Base-by-base conservation (phyloP, 2,329 filamentous ascomycete genomes). In the Phyllosticta citriasiana region DNA sequence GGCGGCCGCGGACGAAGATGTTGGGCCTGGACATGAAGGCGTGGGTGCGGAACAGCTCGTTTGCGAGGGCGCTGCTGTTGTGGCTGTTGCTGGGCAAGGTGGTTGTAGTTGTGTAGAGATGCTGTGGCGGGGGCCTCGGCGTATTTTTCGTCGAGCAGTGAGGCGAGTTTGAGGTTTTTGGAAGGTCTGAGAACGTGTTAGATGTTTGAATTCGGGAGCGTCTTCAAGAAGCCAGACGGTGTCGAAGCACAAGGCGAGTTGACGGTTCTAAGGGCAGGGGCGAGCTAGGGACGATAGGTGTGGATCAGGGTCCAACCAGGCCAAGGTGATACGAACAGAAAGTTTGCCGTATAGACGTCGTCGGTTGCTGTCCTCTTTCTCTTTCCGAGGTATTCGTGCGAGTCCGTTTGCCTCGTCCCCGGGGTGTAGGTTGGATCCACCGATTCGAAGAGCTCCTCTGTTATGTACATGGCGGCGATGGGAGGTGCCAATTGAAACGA, bases 381-480 rank as follows among this genome's bases (percentile, higher is more conserved):
- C 47, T 61, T 61, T 26, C 59, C 59, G 8, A 61, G 40, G 19
- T 35, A 16, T 40, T 57, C 59, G 30, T 54, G 16, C 6, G 59
- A 27, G 22, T 40, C 53, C 47, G 26, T 47, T 8, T 40, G 53
- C 55, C 40, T 47, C 40, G n/a, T 47, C 6, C 16, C 40, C 3
- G 55, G 33, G 33, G 5, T 22, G 35, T 57, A 47, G 55, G 16
- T 47, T 33, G 25, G 33, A 26, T 57, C 59, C 40, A 47, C 47
- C 10, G 54, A 35, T 50, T 57, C 50, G 54, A 61, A 61, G 50
- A 61, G 55, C 30, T 61, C 59, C 54, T 61, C 59, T 10, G 59
- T 61, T 22, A 61, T 47, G 54, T 61, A 61, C 59, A 61, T 61
- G 26, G 24, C 56, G 33, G 22, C 12, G 26, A 9, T n/a, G n/a